A percentile compares a stretch with the other conserved stretches of the same genome.
Evolutionary conservation across 164 flowering plant genomes (phyloP).

Genomic region (Piper betle): DNA sequence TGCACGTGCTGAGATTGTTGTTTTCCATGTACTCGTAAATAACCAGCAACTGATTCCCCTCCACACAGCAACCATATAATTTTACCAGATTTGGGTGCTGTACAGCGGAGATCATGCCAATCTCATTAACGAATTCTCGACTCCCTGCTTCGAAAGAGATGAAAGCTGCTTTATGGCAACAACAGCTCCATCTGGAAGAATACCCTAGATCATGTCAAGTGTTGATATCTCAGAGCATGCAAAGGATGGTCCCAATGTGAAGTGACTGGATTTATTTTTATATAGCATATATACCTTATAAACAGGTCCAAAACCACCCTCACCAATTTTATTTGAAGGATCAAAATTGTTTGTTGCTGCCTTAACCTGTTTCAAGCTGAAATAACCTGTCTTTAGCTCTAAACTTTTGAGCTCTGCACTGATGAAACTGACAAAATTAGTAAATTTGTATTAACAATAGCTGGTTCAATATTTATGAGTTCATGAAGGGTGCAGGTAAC

Average conservation of each 20-base stretch:
- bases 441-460: background rate
- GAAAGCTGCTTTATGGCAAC: conserved; percentile 63
- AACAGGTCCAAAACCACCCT: conserved; percentile 1
- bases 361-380: background rate
- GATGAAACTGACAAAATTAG: background rate
- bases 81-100: conserved; percentile 72
- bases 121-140: conserved; percentile 58
- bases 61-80: conserved; percentile 70
- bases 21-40: conserved; percentile 51
- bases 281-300: background rate
- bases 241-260: no score
- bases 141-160: conserved; percentile 47
- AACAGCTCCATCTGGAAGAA: conserved; percentile 31
- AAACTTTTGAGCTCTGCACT: background rate
- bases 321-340: conserved; percentile 1
- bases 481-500: no score
- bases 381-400: background rate
- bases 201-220: conserved; percentile 6
- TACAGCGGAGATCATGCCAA: conserved; percentile 47
- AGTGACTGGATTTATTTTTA: background rate
- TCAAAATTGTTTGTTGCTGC: background rate
- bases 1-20: conserved; percentile 31
- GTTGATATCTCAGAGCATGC: no score
- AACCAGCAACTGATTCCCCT: conserved; percentile 40
- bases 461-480: no score